phyloP scores from a whole-genome alignment of 352 stramenopile species.

The Phytopythium helicoides region DNA sequence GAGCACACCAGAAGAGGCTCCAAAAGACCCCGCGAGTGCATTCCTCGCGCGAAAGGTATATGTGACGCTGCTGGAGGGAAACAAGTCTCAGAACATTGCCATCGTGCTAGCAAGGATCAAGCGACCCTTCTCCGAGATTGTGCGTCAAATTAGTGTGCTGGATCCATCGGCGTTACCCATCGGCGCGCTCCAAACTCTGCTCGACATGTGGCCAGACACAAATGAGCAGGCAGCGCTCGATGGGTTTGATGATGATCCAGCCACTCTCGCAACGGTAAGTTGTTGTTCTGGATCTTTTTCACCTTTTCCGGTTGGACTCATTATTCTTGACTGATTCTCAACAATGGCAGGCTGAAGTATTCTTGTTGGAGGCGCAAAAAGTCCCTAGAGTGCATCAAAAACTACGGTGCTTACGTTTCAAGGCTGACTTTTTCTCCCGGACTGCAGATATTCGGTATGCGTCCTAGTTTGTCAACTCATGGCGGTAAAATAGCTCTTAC shows the following conservation, averaged over 20 bases:
- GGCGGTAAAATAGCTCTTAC: too few species aligned
- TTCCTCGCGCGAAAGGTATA: constrained; percentile 48
- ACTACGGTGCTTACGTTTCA: constrained; percentile 75
- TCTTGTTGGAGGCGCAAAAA: constrained; percentile 60
- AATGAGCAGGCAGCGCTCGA: constrained; percentile 71
- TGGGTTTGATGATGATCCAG: constrained; percentile 50
- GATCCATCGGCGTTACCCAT: constrained; percentile 64
- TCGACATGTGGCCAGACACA: constrained; percentile 82
- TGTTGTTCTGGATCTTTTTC: not conserved
- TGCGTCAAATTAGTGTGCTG: constrained; percentile 56
- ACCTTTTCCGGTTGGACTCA: not conserved
- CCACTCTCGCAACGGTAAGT: constrained; percentile 42
- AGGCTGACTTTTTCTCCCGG: constrained; percentile 66
- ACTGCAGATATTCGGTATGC: constrained; percentile 70
- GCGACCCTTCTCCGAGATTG: constrained; percentile 51
- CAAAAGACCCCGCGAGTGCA: constrained; percentile 18
- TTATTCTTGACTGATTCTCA: not conserved
- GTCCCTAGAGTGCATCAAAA: constrained; percentile 69
- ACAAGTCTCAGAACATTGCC: constrained; percentile 85
- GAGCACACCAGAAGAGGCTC: constrained; percentile 5
- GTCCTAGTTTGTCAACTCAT: not conserved
- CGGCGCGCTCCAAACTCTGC: constrained; percentile 66
- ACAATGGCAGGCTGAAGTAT: constrained; percentile 53
- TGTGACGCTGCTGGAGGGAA: constrained; percentile 71
- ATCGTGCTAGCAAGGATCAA: constrained; percentile 80